Evolutionary conservation across 1,284 basidiomycete species (phyloP), one percentile per base, ranked within the genome.

Genomic region (Ustanciosporium gigantosporum): DNA sequence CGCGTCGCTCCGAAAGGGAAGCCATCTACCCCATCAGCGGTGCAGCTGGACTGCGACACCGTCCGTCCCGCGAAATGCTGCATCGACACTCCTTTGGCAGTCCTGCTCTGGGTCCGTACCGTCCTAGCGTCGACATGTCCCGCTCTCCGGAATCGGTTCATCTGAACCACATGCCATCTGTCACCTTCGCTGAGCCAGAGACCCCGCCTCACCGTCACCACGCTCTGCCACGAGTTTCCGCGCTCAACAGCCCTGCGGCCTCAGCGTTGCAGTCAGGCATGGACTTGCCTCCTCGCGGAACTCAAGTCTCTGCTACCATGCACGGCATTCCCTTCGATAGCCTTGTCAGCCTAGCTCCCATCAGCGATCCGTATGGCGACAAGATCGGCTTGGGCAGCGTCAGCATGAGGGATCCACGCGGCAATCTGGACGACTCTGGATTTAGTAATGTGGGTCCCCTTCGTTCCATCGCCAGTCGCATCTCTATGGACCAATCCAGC

Each of bases 291-390:
- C 61, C 56, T 6, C 25, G 32, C 13, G 47, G 38, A 24, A 25
- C 46, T 2, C 39, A 45, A 23, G 49, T 49, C 2, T 45, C 50
- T 24, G 49, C 65, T 77, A 80, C 22, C 80, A 81, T 15, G 80
- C 82, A 61, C 82, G 88, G 87, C 4, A 84, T 94, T n/a, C 88
- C 91, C 0, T 88, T 88, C 76, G 84, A 86, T 58, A 86, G 85
- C 50, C 84, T 94, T 16, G 84, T 96, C 19, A 84, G 84, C 36
- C 84, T 96, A 4, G 84, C 87, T 3, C 86, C 87, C 4, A 86
- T 88, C 4, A 87, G 88, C 70, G 86, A 87, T 46, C 83, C 87
- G 0, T 90, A 89, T 74, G 66, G 57, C 17, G 68, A 64, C 36
- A 42, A 46, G 32, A 56, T 70, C 17, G 69, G 69, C 2, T 51